Base-by-base conservation (phyloP, 1,284 basidiomycete genomes). In the Phaffia rhodozyma region DNA sequence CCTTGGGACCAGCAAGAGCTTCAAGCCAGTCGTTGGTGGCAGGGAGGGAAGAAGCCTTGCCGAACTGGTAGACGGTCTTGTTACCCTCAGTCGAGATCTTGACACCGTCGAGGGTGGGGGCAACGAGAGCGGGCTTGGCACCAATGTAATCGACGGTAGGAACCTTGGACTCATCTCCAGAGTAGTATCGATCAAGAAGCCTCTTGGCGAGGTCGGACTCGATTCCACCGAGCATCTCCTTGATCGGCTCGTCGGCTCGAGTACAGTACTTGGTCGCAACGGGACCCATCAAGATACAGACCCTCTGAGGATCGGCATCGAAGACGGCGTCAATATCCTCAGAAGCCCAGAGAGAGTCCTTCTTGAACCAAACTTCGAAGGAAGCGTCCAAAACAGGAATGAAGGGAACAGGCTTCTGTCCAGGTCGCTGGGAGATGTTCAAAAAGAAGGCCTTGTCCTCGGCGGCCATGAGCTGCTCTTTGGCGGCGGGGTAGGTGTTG, bases 341-440 rank as follows among this genome's bases (percentile, higher is more conserved):
- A 6, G 92, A 87, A 55, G 91, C 89, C 94, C 94, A 97, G 6
- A 97, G 83, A 21, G 93, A 97, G 76, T 97, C 93, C 89, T 96
- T 96, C 82, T 97, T 97, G 80, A 97, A 97, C 91, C 93, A 97
- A 62, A 97, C 91, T 75, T 94, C 91, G 74, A 98, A 97, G 69
- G 78, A 84, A 29, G 85, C 83, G 75, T 97, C 93, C 57, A 98
- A 83, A 59, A 97, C 85, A n/a, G 94, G 93, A 70, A 98, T 97
- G 81, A 97, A 98, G 1, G 94, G 96, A 9, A 88, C 93, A 0
- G 96, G 96, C 80, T 98, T 99, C 81, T 98, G 94, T 20, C 91
- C 90, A 20, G 90, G 90, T 62, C 96, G 84, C 76, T 97, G 92
- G 53, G 89, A 82, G 72, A 98, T 94, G 49, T 88, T 86, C 56